Conservation (phyloP, 2,329 filamentous ascomycete genomes). For the Polytolypa hystricis region DNA sequence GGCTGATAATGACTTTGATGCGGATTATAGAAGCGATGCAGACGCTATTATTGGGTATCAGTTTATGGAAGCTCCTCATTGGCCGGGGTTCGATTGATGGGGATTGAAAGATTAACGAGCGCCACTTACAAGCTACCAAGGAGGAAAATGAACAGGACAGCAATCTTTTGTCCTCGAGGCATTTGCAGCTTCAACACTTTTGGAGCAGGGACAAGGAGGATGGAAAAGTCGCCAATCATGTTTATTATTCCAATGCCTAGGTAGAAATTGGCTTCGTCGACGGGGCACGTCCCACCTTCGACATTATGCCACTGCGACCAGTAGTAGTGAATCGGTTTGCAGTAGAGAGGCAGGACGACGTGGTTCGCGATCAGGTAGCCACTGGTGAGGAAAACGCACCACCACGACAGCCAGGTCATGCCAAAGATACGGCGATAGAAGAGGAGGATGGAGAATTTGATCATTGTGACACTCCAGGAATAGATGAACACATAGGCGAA, state of each 20-base stretch:
- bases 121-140: slow-evolving; percentile 26
- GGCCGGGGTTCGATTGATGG: too few relatives aligned
- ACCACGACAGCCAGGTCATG: slow-evolving; percentile 3
- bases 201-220: slow-evolving; percentile 13
- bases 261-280: slow-evolving; percentile 8
- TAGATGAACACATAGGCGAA: slow-evolving; percentile 6
- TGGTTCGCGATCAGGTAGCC: slow-evolving; percentile 9
- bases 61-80: too few relatives aligned
- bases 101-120: too few relatives aligned
- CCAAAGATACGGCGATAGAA: slow-evolving; percentile 11
- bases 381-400: slow-evolving; percentile 6
- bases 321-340: slow-evolving; percentile 8
- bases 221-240: slow-evolving; percentile 10
- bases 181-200: slow-evolving; percentile 20
- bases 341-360: slow-evolving; percentile 7
- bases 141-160: slow-evolving; percentile 25
- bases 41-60: slow-evolving; percentile 12
- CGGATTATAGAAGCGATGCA: slow-evolving; percentile 33
- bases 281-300: slow-evolving; percentile 1
- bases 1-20: slow-evolving; percentile 30
- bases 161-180: slow-evolving; percentile 23
- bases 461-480: slow-evolving; percentile 7
- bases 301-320: slow-evolving; percentile 8
- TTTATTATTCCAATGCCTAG: slow-evolving; percentile 10
- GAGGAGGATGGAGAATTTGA: slow-evolving; percentile 11